Base-by-base conservation (phyloP, 1,139 yeast genomes). In the Zygosaccharomyces sapae region DNA sequence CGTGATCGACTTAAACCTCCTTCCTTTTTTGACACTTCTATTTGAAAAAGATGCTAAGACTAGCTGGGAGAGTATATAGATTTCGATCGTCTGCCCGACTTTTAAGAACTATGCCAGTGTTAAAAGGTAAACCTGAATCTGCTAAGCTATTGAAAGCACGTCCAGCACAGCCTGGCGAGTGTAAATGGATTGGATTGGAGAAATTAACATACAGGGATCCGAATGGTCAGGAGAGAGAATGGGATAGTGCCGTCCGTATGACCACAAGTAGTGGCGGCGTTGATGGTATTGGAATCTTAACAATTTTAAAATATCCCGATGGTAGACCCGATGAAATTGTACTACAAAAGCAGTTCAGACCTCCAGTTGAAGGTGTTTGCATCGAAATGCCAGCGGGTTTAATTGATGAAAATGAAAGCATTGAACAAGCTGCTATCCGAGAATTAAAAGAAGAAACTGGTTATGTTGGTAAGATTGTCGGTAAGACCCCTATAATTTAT, bases 361-460 rank as follows among this genome's bases (percentile, higher is more conserved):
- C 97, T 1, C 97, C 98, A 1, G 85, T 86, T 7, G 83, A 77
- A 47, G 89, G 88, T 22, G 87, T 90, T 2, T 85, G 92, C 61
- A 81, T 92, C 54, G 98, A 92, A 66, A 76, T 90, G 59, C 98
- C 98, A 0, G 98, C 98, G 0, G 98, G 98, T 0, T 72, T 92
- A 51, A 77, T 92, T 39, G 98, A 92, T 65, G 88, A 94, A 1
- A 76, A 80, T 44, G 98, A 92, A 63, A 66, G 83, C 1, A 70
- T 88, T 34, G 89, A 83, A 55, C 67, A 77, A 2, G 88, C 97
- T 31, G 97, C 97, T 0, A 75, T 82, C 46, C 76, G 98, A 51
- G 98, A 92, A 66, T 70, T 92, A 53, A 74, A 76, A 45, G 98
- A 92, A 66, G 98, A 92, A 63, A 90, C 97, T 0, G 98, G 98